phyloP scores from a whole-genome alignment of 2,329 filamentous ascomycete genomes.

The Alternaria angustiovoidea region DNA sequence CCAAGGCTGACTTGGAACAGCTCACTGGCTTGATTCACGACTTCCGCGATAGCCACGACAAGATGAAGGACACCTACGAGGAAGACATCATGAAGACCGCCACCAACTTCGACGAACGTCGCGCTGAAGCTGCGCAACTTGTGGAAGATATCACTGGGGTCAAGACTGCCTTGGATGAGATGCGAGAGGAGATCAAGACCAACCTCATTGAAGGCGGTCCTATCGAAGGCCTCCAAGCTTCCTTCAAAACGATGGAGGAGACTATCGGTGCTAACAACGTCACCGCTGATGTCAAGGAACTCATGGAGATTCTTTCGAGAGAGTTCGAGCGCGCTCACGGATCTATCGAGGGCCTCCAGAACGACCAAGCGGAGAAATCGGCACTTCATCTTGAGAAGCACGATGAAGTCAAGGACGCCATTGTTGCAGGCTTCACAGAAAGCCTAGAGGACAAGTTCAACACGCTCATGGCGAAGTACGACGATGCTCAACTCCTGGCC shows the following conservation, averaged over 20 bases:
- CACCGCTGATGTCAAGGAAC: slow-evolving; percentile 61
- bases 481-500: slow-evolving; percentile 78
- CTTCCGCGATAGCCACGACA: slow-evolving; percentile 66
- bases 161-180: slow-evolving; percentile 77
- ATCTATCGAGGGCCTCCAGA: slow-evolving; percentile 79
- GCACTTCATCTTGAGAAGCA: slow-evolving; percentile 65
- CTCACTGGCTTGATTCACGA: slow-evolving; percentile 63
- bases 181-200: slow-evolving; percentile 77
- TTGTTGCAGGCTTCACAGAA: slow-evolving; percentile 62
- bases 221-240: slow-evolving; percentile 65
- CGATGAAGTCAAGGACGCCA: slow-evolving; percentile 64
- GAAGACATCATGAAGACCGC: slow-evolving; percentile 76
- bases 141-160: slow-evolving; percentile 81
- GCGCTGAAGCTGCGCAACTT: slow-evolving; percentile 81
- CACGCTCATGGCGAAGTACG: slow-evolving; percentile 85
- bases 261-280: slow-evolving; percentile 62
- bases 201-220: slow-evolving; percentile 79
- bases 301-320: slow-evolving; percentile 76
- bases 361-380: slow-evolving; percentile 74
- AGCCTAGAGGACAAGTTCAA: slow-evolving; percentile 80
- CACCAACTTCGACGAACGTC: slow-evolving; percentile 83
- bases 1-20: slow-evolving; percentile 76
- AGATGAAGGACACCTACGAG: slow-evolving; percentile 76
- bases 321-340: slow-evolving; percentile 89
- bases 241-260: slow-evolving; percentile 74